Conservation (phyloP, 352 stramenopile species). For the Phytophthora sansomeana region DNA sequence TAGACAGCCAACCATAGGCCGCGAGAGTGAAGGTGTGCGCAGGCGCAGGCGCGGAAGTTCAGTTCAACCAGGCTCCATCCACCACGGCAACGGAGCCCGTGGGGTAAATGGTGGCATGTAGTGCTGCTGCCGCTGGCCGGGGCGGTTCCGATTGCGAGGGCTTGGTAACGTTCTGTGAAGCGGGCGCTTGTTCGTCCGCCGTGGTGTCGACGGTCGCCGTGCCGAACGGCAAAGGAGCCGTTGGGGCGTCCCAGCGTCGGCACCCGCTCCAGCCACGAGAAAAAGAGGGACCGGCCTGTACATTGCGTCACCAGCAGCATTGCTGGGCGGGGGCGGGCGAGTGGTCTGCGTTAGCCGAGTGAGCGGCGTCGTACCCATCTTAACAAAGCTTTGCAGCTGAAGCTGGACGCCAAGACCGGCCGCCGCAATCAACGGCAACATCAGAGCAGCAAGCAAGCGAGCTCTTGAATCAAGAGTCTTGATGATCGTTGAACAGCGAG, state of each 20-base stretch:
- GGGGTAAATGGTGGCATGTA: neutral
- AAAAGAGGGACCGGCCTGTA: slow-evolving; percentile 8
- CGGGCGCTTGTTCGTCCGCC: slow-evolving; percentile 13
- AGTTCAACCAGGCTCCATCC: slow-evolving; percentile 27
- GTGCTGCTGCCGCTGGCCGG: neutral
- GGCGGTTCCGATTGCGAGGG: neutral
- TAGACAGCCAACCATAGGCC: slow-evolving; percentile 32
- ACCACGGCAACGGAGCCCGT: slow-evolving; percentile 1
- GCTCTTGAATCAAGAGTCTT: no score
- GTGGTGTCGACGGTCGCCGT: slow-evolving; percentile 7
- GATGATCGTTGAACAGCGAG: no score
- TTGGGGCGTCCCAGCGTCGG: slow-evolving; percentile 2
- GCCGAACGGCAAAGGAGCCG: slow-evolving; percentile 26
- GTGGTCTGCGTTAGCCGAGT: neutral
- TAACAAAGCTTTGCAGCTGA: slow-evolving; percentile 25
- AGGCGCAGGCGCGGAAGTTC: neutral
- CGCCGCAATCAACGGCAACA: neutral
- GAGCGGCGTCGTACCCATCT: neutral
- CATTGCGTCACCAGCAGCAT: slow-evolving; percentile 13
- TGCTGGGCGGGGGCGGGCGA: slow-evolving; percentile 14
- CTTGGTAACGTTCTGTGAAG: slow-evolving; percentile 14
- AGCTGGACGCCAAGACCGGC: neutral
- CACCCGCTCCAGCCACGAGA: slow-evolving; percentile 16
- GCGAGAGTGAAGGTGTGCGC: slow-evolving; percentile 9
- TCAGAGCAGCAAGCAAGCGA: neutral